Base-by-base conservation (phyloP, 148 eudicot species). In the Fagopyrum esculentum region DNA sequence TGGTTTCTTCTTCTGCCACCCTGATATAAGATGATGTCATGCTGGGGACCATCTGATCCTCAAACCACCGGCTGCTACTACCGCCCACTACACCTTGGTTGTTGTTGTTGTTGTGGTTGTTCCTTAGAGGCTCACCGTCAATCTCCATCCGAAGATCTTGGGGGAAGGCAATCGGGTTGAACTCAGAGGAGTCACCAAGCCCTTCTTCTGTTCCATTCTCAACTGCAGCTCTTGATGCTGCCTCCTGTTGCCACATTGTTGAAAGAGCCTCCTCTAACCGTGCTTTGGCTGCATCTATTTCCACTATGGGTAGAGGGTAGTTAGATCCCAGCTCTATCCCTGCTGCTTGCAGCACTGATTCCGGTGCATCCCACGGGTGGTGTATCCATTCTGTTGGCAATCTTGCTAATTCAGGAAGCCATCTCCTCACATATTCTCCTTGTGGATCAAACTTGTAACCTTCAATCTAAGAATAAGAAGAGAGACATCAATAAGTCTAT, bases 41-140 rank as follows among this genome's bases (percentile, higher is more conserved):
- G 83, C 94, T 95, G 4, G 99, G 99, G 71, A 95, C 99, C 97
- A 92, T 95, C 75, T 95, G 99, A 79, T 95, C 99, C 73, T 87
- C 91, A 73, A 87, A 88, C 48, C 87, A 84, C 17, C 92, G 40
- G 40, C 26, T 84, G 43, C 76, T 76, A 26, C 10, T 26, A 19
- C 7, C 19, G 71, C 19, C 52, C 1, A 22, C 82, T 77, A 7
- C 71, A 15, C 6, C 44, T 8, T 64, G 70, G 40, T 35, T 35
- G 40, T 35, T 3, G 72, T 59, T 16, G 84, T 44, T 49, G 47
- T 59, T 68, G 43, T 79, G 78, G 48, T 83, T 83, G 57, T 83
- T 84, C 75, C 92, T 85, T 19, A 50, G 66, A 5, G 92, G 85
- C 76, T 82, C 89, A 35, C 74, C 82, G 72, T 92, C 96, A 61